phyloP scores from a whole-genome alignment of 1,139 yeast genomes.

The Candida sp. region DNA sequence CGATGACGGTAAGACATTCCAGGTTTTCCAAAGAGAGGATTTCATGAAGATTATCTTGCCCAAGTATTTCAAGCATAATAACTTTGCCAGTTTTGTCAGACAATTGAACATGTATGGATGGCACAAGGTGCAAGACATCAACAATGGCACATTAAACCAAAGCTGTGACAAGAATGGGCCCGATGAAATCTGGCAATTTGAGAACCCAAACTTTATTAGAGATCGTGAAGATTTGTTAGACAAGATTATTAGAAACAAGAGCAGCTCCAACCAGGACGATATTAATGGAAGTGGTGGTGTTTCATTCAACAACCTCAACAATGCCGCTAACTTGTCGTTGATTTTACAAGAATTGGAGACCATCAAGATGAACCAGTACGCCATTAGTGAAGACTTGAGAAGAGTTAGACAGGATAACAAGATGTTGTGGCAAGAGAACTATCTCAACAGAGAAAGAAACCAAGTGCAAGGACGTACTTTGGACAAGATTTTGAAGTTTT shows the following conservation, averaged over 20 bases:
- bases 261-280: constrained; percentile 43
- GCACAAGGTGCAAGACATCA: constrained; percentile 91
- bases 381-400: constrained; percentile 82
- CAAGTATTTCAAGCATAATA: constrained; percentile 89
- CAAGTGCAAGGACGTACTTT: constrained; percentile 86
- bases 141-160: constrained; percentile 59
- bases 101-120: constrained; percentile 98
- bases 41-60: constrained; percentile 88
- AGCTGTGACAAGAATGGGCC: constrained; percentile 52
- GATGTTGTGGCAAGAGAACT: constrained; percentile 89
- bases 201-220: constrained; percentile 76
- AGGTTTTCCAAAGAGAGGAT: constrained; percentile 82
- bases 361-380: constrained; percentile 76
- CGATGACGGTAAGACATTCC: constrained; percentile 83
- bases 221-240: constrained; percentile 77
- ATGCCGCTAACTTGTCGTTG: constrained; percentile 51
- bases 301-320: constrained; percentile 10
- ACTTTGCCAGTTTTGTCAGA: constrained; percentile 93
- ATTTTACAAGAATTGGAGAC: constrained; percentile 75
- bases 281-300: constrained; percentile 5
- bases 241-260: constrained; percentile 60
- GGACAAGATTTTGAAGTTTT: constrained; percentile 84
- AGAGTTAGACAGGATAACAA: constrained; percentile 89
- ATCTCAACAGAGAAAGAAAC: constrained; percentile 81
- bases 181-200: constrained; percentile 70